These are phyloP conservation scores for Glutinoglossum americanum DNA, from an alignment of 495 filamentous ascomycete species.

Conservation along the genomic window DNA sequence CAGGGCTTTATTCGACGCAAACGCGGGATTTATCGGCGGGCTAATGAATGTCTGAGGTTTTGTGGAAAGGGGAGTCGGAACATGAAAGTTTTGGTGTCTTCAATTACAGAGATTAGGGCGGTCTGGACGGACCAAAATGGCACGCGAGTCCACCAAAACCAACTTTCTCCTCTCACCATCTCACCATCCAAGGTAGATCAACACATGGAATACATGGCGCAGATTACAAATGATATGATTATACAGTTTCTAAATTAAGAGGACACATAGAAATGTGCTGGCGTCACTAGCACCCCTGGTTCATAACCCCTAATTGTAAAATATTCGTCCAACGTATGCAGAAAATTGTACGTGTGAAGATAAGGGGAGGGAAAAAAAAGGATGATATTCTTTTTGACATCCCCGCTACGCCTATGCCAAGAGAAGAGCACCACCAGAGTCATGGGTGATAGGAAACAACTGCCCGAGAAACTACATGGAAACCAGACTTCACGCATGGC, in stretches of 20 bases:
- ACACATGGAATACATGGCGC: no score
- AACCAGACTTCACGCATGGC: not conserved
- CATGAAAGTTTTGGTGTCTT: not conserved
- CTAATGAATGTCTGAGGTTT: not conserved
- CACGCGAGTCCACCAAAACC: no score
- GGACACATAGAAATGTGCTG: not conserved
- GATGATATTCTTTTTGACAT: not conserved
- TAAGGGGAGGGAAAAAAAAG: not conserved
- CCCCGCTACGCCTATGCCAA: not conserved
- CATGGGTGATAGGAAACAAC: not conserved
- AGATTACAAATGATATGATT: not conserved
- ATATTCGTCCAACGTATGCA: not conserved
- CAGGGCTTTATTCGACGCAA: not conserved
- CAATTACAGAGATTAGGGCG: not conserved
- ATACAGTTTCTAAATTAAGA: not conserved
- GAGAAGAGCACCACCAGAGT: not conserved
- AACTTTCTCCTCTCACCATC: no score
- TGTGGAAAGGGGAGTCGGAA: not conserved
- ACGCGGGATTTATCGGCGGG: not conserved
- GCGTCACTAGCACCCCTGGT: not conserved
- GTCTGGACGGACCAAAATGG: not conserved
- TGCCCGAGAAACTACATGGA: not conserved
- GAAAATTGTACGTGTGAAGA: not conserved
- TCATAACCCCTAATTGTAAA: not conserved
- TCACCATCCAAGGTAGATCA: no score